Evolutionary conservation across 805 yeast species (phyloP).

Genomic region (Barnettozyma californica): DNA sequence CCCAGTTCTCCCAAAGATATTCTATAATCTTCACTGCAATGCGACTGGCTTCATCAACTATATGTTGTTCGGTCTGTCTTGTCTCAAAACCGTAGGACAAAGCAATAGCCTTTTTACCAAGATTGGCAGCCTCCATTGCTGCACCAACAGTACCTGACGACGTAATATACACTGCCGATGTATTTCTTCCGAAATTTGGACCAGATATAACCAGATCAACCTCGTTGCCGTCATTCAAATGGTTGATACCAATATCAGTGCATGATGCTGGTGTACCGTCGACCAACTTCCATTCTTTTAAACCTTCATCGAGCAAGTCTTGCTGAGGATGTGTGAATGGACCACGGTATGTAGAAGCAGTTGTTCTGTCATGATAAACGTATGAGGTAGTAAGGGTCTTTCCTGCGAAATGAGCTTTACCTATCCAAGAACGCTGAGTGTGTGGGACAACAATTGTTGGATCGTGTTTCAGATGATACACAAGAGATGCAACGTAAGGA

Average conservation of each 20-base stretch:
- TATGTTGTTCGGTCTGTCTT: conserved; percentile 36
- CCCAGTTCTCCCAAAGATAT: conserved; percentile 57
- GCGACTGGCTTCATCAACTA: conserved; percentile 50
- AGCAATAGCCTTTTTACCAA: conserved; percentile 65
- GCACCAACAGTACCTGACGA: conserved; percentile 97
- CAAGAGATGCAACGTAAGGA: conserved; percentile 80
- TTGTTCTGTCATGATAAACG: conserved; percentile 46
- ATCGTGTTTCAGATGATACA: conserved; percentile 22
- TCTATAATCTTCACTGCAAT: conserved; percentile 60
- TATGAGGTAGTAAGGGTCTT: conserved; percentile 54
- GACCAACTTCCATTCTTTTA: conserved; percentile 79
- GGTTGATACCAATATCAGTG: conserved; percentile 82
- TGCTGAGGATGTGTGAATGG: conserved; percentile 55
- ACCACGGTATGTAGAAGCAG: conserved; percentile 50
- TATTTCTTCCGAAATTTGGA: conserved; percentile 93
- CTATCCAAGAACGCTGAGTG: conserved; percentile 91
- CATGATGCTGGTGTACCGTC: conserved; percentile 97
- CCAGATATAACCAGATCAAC: conserved; percentile 90
- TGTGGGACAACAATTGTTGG: conserved; percentile 69
- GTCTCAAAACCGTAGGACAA: conserved; percentile 76
- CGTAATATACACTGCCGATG: conserved; percentile 81
- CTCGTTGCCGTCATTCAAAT: conserved; percentile 43
- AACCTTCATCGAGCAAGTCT: conserved; percentile 27
- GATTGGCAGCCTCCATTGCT: conserved; percentile 85
- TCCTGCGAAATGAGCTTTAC: conserved; percentile 93